Evolutionary conservation across 1,284 basidiomycete genomes (phyloP), one percentile per base, ranked within the genome.

Genomic region (Fomitopsis palustris): DNA sequence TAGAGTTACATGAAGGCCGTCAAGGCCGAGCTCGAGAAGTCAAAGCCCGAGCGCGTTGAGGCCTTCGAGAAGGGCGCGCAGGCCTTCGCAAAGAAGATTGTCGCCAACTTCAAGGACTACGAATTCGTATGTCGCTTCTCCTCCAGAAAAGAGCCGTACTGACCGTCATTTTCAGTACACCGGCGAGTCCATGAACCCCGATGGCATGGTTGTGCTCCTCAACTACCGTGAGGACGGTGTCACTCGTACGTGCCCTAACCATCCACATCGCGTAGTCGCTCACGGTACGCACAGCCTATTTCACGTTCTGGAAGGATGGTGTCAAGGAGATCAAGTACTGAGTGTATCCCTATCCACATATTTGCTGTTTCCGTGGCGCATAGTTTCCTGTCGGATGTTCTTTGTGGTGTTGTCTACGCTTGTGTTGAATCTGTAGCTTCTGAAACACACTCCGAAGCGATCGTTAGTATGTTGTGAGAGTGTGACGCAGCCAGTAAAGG

Each of bases 281-380:
- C n/a, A 37, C 2, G 47, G 67, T 56, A 72, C 14, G 38, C 49
- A 39, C 65, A 93, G 92, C 96, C 72, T 98, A 92, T 78, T 87
- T 96, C 77, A 94, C 87, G 41, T 91, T 96, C 81, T 96, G 93
- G 94, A 95, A 91, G 78, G 86, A 96, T 75, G 95, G 95, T 54
- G 74, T 94, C 66, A 92, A 93, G 77, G 79, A 86, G 71, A 69
- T 82, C 62, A 93, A 93, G 74, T 80, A 87, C 63, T 92, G 69
- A 72, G 58, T 61, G 43, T 47, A 33, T 53, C 53, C 53, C 52
- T 54, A 56, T 60, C 53, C 45, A 27, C 55, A 54, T 43, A 29
- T 47, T 66, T 60, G 60, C 39, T 54, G 29, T 62, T 64, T 52
- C 57, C 58, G 56, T 55, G 61, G 42, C 54, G 45, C 45, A 49